Evolutionary conservation across 148 eudicot species (phyloP), one percentile per base, ranked within the genome.

Genomic region (Silene uniflora): DNA sequence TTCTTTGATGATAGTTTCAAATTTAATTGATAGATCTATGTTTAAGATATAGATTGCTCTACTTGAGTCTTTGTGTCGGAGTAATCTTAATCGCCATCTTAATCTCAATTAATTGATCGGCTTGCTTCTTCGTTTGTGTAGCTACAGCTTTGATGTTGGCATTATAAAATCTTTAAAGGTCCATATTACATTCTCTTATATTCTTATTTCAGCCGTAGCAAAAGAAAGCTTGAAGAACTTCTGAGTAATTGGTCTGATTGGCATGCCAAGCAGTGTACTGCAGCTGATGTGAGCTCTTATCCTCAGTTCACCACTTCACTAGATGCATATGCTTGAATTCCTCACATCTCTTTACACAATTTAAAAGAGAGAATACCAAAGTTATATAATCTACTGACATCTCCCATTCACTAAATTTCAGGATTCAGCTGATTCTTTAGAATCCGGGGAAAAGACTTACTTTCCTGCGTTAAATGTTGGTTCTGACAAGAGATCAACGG

Each of bases 221-320:
- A 79, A 82, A 82, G 75, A 68, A 85, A 85, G 80, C 87, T 85
- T 55, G 78, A 85, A 35, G 85, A 85, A 64, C 73, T 82, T 52
- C 21, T 85, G 25, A 76, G 68, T 32, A 60, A 77, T 25, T 85
- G 87, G 87, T 85, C 87, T 35, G 79, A 85, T 62, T 85, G 87
- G 87, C 87, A 85, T 74, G 75, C 85, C 49, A 77, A 77, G 75
- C 39, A 85, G 55, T 79, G 74, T 54, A 24, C 72, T 32, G 59
- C 73, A 58, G 72, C 56, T 62, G 73, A 85, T 70, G 87, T 85
- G 74, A 75, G 75, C 69, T 44, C 73, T 44, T 42, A n/a, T 42
- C 46, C 46, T 4, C 7, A 42, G 24, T 46, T 69, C 58, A 60
- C 72, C 25, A n/a, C n/a, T n/a, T n/a, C n/a, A n/a, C n/a, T n/a